Base-by-base conservation (phyloP, 768 basidiomycete genomes). In the Daedaleopsis nitida region DNA sequence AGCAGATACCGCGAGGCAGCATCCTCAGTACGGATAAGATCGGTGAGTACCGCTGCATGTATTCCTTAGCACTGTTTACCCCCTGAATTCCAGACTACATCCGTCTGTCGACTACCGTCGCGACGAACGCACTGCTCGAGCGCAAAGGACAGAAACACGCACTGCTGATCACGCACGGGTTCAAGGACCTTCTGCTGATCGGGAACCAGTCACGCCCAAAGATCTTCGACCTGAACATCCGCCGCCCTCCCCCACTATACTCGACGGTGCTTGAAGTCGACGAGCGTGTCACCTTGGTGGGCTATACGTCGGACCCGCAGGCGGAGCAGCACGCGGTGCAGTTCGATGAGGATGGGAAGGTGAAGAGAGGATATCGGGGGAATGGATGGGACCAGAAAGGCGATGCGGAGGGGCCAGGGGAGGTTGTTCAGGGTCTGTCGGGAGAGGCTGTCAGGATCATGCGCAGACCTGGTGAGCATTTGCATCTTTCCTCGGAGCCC, bases 141-240 rank as follows among this genome's bases (percentile, higher is more conserved):
- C 87, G 96, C 50, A 96, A 96, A 73, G 96, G 96, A 1, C 90
- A 94, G 68, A 88, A 87, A 63, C 94, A 96, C 61, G 96, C 94
- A 0, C 79, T 98, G 38, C 77, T 97, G 14, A 96, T 96, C 69
- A 98, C 96, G 1, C 86, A 86, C 62, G 94, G 94, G 0, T 96
- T 96, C 81, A 86, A 86, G 71, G 96, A 97, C 73, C 86, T 98
- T 11, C 82, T 98, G 7, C 81, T 91, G 35, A 98, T 98, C 60
- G 94, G 94, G 10, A 97, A 97, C 73, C 96, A 98, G 73, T 89
- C 94, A 17, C 89, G 96, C 21, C 96, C 96, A 1, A 86, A 85
- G 68, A 97, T 98, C 66, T 98, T 98, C 68, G 96, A 97, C 73
- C 81, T 98, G 24, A 91, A 96, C 68, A 96, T 98, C 71, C 84